Conservation (phyloP, 192 early-diverging fungal species). For the Helicostylum pulchrum region DNA sequence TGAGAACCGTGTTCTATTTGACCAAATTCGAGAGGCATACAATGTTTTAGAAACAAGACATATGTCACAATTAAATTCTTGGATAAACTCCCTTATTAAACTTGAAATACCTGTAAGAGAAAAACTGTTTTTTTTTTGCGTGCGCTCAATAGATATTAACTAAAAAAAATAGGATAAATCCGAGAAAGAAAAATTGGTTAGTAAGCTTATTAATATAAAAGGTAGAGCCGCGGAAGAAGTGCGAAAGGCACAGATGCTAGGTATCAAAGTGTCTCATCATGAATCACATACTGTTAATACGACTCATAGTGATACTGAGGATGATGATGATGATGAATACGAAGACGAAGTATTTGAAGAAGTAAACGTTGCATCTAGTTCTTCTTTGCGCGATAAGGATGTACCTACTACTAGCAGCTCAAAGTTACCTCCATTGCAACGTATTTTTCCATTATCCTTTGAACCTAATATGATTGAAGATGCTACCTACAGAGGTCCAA, state of each 20-base stretch:
- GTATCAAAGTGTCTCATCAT: slow-evolving; percentile 36
- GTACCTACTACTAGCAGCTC: background rate
- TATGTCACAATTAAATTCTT: slow-evolving; percentile 40
- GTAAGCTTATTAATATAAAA: slow-evolving; percentile 39
- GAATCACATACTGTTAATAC: slow-evolving; percentile 17
- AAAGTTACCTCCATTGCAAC: slow-evolving; percentile 29
- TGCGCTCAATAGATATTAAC: background rate
- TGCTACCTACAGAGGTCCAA: slow-evolving; percentile 32
- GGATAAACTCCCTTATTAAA: slow-evolving; percentile 46
- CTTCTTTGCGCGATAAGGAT: too few species aligned
- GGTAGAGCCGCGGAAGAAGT: slow-evolving; percentile 34
- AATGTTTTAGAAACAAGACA: slow-evolving; percentile 43
- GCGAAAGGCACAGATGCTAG: slow-evolving; percentile 38
- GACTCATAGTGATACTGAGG: slow-evolving; percentile 16
- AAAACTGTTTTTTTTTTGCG: slow-evolving; percentile 1
- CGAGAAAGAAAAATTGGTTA: slow-evolving; percentile 39
- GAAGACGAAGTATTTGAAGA: slow-evolving; percentile 40
- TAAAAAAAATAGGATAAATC: slow-evolving; percentile 24
- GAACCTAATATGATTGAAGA: slow-evolving; percentile 39
- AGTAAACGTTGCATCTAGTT: slow-evolving; percentile 12
- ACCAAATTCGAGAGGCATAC: slow-evolving; percentile 50
- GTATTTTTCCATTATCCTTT: slow-evolving; percentile 35
- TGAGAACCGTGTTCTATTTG: slow-evolving; percentile 54
- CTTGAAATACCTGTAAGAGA: slow-evolving; percentile 33
- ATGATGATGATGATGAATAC: slow-evolving; percentile 45